Evolutionary conservation across 202 grass and related monocot species (phyloP), one percentile per base, ranked within the genome.

Genomic region (Panicum hallii): DNA sequence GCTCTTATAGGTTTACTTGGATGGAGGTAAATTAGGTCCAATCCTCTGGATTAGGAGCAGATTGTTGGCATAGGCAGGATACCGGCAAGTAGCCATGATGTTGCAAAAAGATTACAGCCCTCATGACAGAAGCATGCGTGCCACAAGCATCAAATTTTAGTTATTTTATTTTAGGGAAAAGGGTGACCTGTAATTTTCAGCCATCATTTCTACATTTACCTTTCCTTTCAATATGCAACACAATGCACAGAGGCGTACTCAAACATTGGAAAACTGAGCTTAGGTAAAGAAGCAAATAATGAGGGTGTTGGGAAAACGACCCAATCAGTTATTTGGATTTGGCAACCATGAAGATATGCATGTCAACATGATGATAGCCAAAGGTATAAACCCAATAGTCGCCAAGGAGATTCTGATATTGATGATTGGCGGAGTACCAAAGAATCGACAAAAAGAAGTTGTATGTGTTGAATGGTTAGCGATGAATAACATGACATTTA

Each of bases 21-120:
- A 57, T 56, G 50, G 17, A 75, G 49, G 32, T 40, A 54, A 55
- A n/a, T n/a, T 75, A 67, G n/a, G 16, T 28, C 36, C 20, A 22
- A 50, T 56, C 4, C 49, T 9, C 7, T 75, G 34, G 42, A 32
- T 58, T 16, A 54, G 43, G 23, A 16, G 22, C 30, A 5, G 17
- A 5, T 56, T 45, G 74, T 32, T 32, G 32, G 32, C 32, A 32
- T 1, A 44, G 22, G 60, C 41, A 61, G 0, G 20, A 44, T 41
- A 20, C 2, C 11, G 7, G 60, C 32, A 32, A 32, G 32, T 32
- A 32, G 32, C 32, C 32, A 32, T 32, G 32, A 32, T 32, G 32
- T 32, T 32, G 19, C 54, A 77, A 82, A 36, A 26, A 77, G 43
- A 47, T 43, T 77, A 68, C 49, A 58, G 13, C 46, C 38, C n/a